Evolutionary conservation across 306 rosid genomes (phyloP), one percentile per base, ranked within the genome.

Genomic region (Fragaria iinumae): DNA sequence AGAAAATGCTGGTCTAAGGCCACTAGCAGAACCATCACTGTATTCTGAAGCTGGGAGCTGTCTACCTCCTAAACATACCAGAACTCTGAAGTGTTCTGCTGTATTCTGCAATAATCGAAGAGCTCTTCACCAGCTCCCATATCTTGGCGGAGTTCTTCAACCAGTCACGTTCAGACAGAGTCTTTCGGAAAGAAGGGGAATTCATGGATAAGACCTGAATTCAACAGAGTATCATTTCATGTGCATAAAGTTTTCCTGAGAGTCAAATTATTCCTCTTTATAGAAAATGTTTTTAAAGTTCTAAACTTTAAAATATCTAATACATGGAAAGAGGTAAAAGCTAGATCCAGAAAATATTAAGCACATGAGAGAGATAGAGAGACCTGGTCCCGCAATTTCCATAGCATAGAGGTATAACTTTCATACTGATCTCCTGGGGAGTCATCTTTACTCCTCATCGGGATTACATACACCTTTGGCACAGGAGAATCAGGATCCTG

Each of bases 141-240:
- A 90, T 90, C 85, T 91, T 90, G 59, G 87, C 93, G 14, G 96
- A 88, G 86, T 86, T 88, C 81, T 90, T 93, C 82, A 93, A 83
- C 98, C 98, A 91, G 71, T 93, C 97, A 11, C 98, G 98, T 82
- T 93, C 98, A 12, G 89, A 86, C 27, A 86, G 79, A 3, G 92
- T 77, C 78, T 90, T 89, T 1, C 83, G 62, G 71, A 91, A 91
- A 41, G 93, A 89, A 20, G 90, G 89, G 4, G 85, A 17, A 75
- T 84, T 88, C 93, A 88, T 88, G 55, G 96, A 84, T 73, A 92
- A 74, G 78, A 92, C 90, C 97, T 92, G 90, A 56, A 66, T 12
- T 41, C 11, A 12, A 23, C 17, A 44, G 68, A 78, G n/a, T 72
- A 41, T 72, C 41, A 55, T 2, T 25, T 4, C 5, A 4, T 53